phyloP scores from a whole-genome alignment of 371 early-diverging fungal genomes.

The Conidiobolus incongruus region DNA sequence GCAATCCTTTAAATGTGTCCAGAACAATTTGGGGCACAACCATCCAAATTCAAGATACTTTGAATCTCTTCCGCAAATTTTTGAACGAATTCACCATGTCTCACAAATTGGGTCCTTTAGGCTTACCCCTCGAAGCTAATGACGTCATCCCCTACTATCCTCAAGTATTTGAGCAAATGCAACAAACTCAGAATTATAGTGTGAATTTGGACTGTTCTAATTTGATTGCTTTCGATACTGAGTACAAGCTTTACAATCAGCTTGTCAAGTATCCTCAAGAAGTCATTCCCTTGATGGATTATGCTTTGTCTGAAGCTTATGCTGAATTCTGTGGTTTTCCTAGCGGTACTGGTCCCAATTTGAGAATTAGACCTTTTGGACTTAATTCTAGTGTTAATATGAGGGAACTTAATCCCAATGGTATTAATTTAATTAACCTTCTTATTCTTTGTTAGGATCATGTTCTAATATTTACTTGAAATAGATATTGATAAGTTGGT shows the following conservation, averaged over 20 bases:
- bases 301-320: constrained; percentile 59
- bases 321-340: constrained; percentile 40
- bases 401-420: constrained; percentile 82
- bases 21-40: constrained; percentile 93
- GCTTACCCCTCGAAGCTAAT: constrained; percentile 13
- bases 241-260: constrained; percentile 55
- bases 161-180: constrained; percentile 28
- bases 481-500: constrained; percentile 94
- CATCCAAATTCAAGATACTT: constrained; percentile 81
- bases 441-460: too few species aligned
- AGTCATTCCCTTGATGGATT: constrained; percentile 91
- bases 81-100: constrained; percentile 46
- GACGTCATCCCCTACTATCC: constrained; percentile 50
- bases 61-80: constrained; percentile 76
- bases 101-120: constrained; percentile 24
- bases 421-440: constrained; percentile 10
- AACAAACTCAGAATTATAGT: constrained; percentile 22
- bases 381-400: constrained; percentile 60
- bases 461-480: too few species aligned
- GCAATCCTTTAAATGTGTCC: too few species aligned
- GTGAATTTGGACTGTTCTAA: constrained; percentile 84
- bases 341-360: constrained; percentile 2
- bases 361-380: constrained; percentile 81
- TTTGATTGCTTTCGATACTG: constrained; percentile 34
- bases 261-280: constrained; percentile 94